These are phyloP conservation scores for Phytophthora aleatoria DNA, from an alignment of 352 stramenopile genomes.

Conservation along the genomic window DNA sequence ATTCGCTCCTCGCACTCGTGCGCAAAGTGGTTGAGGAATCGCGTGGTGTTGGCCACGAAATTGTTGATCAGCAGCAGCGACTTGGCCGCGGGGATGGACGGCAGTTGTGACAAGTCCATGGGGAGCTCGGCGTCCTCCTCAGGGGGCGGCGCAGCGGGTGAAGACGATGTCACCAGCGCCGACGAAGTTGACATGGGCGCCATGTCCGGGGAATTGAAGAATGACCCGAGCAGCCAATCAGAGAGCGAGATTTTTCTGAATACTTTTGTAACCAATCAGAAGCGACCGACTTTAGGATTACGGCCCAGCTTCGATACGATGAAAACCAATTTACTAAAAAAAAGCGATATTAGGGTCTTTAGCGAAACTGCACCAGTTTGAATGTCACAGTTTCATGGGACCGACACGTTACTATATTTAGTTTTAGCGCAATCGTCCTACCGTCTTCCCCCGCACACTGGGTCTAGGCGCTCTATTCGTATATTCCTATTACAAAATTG, in stretches of 20 bases:
- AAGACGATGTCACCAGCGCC: conserved; percentile 51
- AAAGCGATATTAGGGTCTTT: neutral
- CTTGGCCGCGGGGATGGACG: conserved; percentile 75
- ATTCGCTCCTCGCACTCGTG: conserved; percentile 86
- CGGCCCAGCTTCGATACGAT: neutral
- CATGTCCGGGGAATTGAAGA: conserved; percentile 31
- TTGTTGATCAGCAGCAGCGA: conserved; percentile 87
- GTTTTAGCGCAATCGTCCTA: neutral
- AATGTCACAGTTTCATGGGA: neutral
- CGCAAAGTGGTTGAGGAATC: conserved; percentile 88
- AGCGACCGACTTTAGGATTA: neutral
- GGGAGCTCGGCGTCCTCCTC: conserved; percentile 75
- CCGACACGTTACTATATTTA: neutral
- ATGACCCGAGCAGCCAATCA: conserved; percentile 18
- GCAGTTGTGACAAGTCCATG: conserved; percentile 79
- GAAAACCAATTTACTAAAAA: no score
- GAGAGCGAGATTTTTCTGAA: conserved; percentile 10
- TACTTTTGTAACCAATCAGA: neutral
- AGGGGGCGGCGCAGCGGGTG: conserved; percentile 8
- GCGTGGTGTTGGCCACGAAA: conserved; percentile 86
- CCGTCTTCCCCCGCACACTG: no score
- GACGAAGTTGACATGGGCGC: conserved; percentile 56
- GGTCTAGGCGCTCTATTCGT: no score
- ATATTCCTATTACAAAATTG: no score
- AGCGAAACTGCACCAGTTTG: neutral